These are phyloP conservation scores for Eucalyptus virginea DNA, from an alignment of 345 rosid genomes.

Conservation along the genomic window DNA sequence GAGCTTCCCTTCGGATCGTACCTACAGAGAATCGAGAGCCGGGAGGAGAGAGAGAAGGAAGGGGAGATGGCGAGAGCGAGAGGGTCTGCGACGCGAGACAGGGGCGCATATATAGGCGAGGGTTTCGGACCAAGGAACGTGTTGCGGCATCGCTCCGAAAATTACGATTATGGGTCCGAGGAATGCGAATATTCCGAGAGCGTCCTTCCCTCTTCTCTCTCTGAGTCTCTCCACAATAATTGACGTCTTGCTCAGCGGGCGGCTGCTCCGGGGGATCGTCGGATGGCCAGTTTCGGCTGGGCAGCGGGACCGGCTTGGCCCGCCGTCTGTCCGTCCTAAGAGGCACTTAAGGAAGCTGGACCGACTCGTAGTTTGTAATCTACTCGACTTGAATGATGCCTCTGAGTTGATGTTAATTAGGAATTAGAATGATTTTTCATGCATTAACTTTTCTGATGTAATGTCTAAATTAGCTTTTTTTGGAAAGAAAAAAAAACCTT, in stretches of 20 bases:
- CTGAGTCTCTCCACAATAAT: not conserved
- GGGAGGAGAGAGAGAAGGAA: not conserved
- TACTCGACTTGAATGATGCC: not conserved
- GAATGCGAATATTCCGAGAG: not conserved
- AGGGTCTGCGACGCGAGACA: not conserved
- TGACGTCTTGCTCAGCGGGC: not conserved
- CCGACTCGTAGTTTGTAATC: not conserved
- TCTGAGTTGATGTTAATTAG: not conserved
- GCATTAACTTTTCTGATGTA: not conserved
- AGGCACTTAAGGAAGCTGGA: not conserved
- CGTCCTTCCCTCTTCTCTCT: not conserved
- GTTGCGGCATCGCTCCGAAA: not conserved
- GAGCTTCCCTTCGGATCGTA: constrained; percentile 9
- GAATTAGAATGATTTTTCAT: not conserved
- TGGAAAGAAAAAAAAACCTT: not conserved
- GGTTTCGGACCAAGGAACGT: constrained; percentile 10
- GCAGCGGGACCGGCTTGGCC: not conserved
- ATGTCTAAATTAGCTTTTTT: not conserved
- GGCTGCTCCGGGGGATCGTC: not conserved
- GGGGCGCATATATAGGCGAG: constrained; percentile 11
- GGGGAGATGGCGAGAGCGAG: constrained; percentile 3
- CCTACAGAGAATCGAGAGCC: not conserved
- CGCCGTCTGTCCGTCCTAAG: not conserved
- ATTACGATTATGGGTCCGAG: not conserved
- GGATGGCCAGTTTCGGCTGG: not conserved